Base-by-base conservation (phyloP, 345 rosid genomes). In the Isatis tinctoria region DNA sequence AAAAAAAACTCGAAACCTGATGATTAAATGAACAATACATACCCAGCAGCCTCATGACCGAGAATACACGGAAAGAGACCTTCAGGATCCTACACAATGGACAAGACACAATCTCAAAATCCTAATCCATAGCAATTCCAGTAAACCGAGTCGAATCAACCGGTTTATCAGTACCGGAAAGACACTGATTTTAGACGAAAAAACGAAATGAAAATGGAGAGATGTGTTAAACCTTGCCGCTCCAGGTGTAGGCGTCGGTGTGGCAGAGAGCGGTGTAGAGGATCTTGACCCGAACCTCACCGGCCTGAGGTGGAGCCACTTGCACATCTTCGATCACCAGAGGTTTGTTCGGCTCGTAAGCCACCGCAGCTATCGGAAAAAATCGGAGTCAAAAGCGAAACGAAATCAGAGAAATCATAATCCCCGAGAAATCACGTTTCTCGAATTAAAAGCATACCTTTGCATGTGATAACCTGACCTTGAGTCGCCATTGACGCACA, bases 21-120 rank as follows among this genome's bases (percentile, higher is more conserved):
- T 18, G 49, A 40, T 47, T 61, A 47, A 63, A 60, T 59, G 49
- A 70, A 52, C 3, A 6, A 9, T 36, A 62, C 79, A 26, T 84
- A 94, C 97, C 99, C 97, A 71, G 97, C 97, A 82, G 99, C 97
- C 64, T 95, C 99, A 40, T 95, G 97, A 68, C 99, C 99, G 16
- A 95, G 96, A 72, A 94, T 90, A 72, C 99, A 92, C 0, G 98
- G 98, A 80, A 94, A 91, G 32, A 92, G 87, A 64, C 97, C 96
- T 80, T 95, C 99, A 32, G 97, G 97, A 82, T 92, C 99, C 98
- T 92, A 74, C 33, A 82, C 24, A 22, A 22, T 13, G 76, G 47
- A 41, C 10, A 70, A 5, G 73, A 69, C 68, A 58, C 28, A 75
- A 41, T 18, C 44, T 22, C 24, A 22, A 2, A 52, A 28, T 11